Conservation (phyloP, 805 yeast genomes). For the Candida qinlingensis region DNA sequence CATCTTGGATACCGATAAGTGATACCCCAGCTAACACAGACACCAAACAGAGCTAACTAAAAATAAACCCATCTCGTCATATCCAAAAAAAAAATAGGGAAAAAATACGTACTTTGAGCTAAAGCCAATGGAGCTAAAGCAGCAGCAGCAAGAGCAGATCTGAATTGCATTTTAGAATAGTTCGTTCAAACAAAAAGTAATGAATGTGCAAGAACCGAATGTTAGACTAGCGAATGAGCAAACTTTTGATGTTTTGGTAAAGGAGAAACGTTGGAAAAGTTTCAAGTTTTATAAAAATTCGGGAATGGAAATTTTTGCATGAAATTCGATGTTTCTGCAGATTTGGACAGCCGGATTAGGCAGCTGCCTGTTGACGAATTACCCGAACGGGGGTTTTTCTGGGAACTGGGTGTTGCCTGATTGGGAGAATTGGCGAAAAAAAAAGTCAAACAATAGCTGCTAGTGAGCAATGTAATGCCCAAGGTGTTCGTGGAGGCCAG, state of each 20-base stretch:
- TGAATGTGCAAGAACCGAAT: background rate
- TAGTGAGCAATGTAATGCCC: too few species aligned
- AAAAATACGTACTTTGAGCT: conserved; percentile 35
- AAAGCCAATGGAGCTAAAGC: conserved; percentile 45
- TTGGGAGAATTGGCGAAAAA: background rate
- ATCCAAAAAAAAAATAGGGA: conserved; percentile 3
- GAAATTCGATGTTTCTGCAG: background rate
- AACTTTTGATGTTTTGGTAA: background rate
- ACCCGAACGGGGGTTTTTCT: background rate
- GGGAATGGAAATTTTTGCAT: background rate
- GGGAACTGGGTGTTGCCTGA: background rate
- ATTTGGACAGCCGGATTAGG: background rate
- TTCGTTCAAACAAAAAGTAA: background rate
- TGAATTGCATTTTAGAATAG: conserved; percentile 46
- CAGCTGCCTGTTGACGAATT: background rate
- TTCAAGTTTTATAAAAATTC: conserved; percentile 1
- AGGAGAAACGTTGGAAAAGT: background rate
- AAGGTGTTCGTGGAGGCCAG: too few species aligned
- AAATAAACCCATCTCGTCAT: background rate
- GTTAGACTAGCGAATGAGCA: background rate
- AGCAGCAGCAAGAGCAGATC: conserved; percentile 42
- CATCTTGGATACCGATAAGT: too few species aligned
- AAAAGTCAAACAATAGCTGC: too few species aligned
- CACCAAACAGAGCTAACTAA: too few species aligned
- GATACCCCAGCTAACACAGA: too few species aligned